These are phyloP conservation scores for Hibiscus trionum DNA, from an alignment of 345 rosid species.

Conservation along the genomic window DNA sequence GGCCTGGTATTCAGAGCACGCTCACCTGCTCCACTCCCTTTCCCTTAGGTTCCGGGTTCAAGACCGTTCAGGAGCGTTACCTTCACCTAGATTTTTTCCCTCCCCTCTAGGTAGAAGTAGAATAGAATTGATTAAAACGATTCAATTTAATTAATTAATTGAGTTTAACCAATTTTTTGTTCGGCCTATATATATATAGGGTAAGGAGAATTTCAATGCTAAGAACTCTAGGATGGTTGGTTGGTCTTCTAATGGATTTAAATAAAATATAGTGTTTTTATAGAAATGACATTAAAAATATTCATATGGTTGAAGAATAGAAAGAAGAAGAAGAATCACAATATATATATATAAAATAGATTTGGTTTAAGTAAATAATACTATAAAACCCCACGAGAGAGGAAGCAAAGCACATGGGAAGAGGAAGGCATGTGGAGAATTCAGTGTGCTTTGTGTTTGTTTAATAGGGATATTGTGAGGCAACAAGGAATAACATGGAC, in stretches of 20 bases:
- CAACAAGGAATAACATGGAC: conserved; percentile 44
- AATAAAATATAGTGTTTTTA: neutral
- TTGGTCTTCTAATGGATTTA: conserved; percentile 1
- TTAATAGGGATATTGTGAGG: conserved; percentile 24
- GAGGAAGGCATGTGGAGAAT: conserved; percentile 71
- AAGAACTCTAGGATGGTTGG: conserved; percentile 14
- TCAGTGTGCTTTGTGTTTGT: conserved; percentile 34
- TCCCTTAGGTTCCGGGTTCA: too few relatives aligned
- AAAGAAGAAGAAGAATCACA: neutral
- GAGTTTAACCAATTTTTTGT: too few relatives aligned
- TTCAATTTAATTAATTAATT: too few relatives aligned
- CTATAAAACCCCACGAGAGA: neutral
- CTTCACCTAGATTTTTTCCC: too few relatives aligned
- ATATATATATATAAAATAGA: neutral
- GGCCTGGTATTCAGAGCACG: too few relatives aligned
- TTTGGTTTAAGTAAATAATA: neutral
- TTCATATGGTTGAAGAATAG: neutral
- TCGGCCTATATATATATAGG: too few relatives aligned
- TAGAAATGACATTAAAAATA: neutral
- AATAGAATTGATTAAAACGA: too few relatives aligned
- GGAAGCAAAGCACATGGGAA: conserved; percentile 69
- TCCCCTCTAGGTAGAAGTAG: too few relatives aligned
- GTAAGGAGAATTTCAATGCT: neutral
- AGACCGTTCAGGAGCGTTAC: too few relatives aligned
- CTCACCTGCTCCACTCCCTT: too few relatives aligned